Evolutionary conservation across 2,329 filamentous ascomycete genomes (phyloP).

Genomic region (Trichoderma hamatum): DNA sequence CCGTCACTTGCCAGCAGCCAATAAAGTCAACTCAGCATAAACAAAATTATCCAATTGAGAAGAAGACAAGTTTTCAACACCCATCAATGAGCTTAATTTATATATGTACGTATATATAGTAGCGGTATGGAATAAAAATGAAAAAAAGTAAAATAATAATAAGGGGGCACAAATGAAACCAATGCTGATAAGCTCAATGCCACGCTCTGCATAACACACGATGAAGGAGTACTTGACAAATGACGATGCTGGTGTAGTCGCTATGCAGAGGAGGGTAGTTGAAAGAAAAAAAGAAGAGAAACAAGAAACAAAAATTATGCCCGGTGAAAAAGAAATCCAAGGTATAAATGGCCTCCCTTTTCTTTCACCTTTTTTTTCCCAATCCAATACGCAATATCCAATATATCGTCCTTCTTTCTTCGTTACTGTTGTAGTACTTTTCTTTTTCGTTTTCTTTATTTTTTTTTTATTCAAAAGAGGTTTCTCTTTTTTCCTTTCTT

Average conservation of each 20-base stretch:
- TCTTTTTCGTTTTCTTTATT: background rate
- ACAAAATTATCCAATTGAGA: background rate
- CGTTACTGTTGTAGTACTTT: slow-evolving; percentile 18
- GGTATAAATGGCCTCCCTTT: slow-evolving; percentile 11
- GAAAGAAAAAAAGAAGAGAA: background rate
- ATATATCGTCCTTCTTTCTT: slow-evolving; percentile 1
- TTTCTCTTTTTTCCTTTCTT: background rate
- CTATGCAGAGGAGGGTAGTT: slow-evolving; percentile 19
- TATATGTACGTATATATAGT: slow-evolving; percentile 15
- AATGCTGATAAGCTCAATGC: slow-evolving; percentile 24
- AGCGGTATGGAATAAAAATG: background rate
- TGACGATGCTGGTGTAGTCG: slow-evolving; percentile 18
- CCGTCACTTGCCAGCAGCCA: background rate
- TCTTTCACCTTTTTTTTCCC: background rate
- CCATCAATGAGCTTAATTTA: background rate
- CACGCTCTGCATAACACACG: slow-evolving; percentile 23
- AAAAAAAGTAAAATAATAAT: background rate
- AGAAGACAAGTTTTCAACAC: background rate
- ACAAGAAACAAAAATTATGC: slow-evolving; percentile 21
- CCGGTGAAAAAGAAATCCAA: slow-evolving; percentile 14
- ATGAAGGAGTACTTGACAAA: slow-evolving; percentile 14
- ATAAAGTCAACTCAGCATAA: background rate
- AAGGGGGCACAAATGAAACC: slow-evolving; percentile 7
- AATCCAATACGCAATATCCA: slow-evolving; percentile 8
- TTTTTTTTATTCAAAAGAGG: background rate